Evolutionary conservation across 805 yeast genomes (phyloP).

Genomic region (Kazachstania africana): DNA sequence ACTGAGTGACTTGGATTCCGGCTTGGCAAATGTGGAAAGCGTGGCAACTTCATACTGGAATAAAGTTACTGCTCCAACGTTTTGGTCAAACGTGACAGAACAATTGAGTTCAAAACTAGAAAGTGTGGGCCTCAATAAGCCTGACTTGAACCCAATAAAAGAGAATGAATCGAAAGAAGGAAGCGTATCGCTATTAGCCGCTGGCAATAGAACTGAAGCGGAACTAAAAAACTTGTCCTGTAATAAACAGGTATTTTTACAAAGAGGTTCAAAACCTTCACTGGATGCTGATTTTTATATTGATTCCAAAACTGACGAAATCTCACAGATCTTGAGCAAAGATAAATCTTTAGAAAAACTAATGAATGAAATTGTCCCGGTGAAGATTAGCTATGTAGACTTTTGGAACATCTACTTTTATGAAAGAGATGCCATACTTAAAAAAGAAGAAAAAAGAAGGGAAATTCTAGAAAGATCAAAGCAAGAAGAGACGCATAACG

Average conservation of each 20-base stretch:
- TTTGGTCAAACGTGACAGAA: slow-evolving; percentile 20
- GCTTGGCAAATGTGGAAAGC: slow-evolving; percentile 62
- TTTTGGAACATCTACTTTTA: slow-evolving; percentile 72
- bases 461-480: slow-evolving; percentile 37
- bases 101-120: slow-evolving; percentile 14
- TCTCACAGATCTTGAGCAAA: slow-evolving; percentile 34
- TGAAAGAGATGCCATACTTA: slow-evolving; percentile 39
- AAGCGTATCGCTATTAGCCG: slow-evolving; percentile 18
- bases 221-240: slow-evolving; percentile 46
- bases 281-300: slow-evolving; percentile 27
- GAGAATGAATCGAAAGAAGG: slow-evolving; percentile 20
- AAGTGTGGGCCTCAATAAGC: slow-evolving; percentile 6
- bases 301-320: slow-evolving; percentile 38
- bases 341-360: slow-evolving; percentile 42
- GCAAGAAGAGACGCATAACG: slow-evolving; percentile 23
- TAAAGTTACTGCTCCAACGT: slow-evolving; percentile 15
- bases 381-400: slow-evolving; percentile 38
- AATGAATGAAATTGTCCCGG: slow-evolving; percentile 59
- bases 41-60: slow-evolving; percentile 40
- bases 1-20: slow-evolving; percentile 61
- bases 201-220: slow-evolving; percentile 49
- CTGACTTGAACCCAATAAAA: slow-evolving; percentile 5
- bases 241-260: slow-evolving; percentile 34
- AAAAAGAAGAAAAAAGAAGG: slow-evolving; percentile 57
- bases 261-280: slow-evolving; percentile 7